These are phyloP conservation scores for Astrephomene gubernaculifera DNA, from an alignment of 139 green algal species.

Conservation along the genomic window DNA sequence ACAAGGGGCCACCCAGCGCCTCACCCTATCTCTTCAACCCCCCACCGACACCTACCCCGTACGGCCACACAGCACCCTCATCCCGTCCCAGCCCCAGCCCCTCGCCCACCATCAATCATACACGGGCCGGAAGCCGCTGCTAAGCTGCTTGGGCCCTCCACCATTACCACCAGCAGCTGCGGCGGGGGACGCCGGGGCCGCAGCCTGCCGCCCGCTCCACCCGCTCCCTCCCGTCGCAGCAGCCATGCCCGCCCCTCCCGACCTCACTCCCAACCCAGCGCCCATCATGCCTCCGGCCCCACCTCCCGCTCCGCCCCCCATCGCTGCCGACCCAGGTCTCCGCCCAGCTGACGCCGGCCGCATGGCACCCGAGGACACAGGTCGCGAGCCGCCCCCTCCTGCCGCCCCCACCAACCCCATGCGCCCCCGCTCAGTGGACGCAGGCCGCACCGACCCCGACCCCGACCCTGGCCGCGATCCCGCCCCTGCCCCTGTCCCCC, in stretches of 20 bases:
- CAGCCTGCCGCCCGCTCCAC: neutral
- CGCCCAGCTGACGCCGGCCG: neutral
- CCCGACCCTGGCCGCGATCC: neutral
- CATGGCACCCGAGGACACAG: neutral
- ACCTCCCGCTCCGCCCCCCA: neutral
- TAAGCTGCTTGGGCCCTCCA: neutral
- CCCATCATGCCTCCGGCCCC: neutral
- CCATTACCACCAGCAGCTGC: neutral
- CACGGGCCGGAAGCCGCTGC: conserved; percentile 29
- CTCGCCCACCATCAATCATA: conserved; percentile 11
- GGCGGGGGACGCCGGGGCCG: neutral
- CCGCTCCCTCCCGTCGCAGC: neutral
- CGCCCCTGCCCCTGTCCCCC: neutral
- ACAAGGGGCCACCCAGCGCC: no score
- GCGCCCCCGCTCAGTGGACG: neutral
- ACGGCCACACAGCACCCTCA: no score
- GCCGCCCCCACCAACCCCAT: neutral
- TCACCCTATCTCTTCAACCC: no score
- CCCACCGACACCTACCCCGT: no score
- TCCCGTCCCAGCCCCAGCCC: no score
- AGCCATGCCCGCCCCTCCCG: neutral
- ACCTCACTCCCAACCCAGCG: neutral
- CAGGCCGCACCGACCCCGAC: neutral
- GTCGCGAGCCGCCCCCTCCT: no score
- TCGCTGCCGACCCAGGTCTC: no score